phyloP scores from a whole-genome alignment of 1,284 basidiomycete genomes.

The Papiliotrema terrestris region DNA sequence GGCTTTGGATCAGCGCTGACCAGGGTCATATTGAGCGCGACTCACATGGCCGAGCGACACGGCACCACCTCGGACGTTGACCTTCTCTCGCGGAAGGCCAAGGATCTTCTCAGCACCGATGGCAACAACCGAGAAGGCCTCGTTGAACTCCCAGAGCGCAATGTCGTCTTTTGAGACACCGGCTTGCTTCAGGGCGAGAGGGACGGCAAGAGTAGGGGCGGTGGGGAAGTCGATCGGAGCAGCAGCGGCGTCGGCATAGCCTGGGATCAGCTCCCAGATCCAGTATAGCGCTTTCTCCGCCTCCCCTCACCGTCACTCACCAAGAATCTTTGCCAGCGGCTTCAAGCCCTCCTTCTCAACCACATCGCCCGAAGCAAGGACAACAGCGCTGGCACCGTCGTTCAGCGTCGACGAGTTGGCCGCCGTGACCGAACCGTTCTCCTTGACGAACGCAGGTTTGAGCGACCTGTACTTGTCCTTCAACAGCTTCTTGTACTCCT shows the following conservation, averaged over 20 bases:
- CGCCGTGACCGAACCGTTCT: conserved; percentile 84
- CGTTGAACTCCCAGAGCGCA: conserved; percentile 93
- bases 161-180: conserved; percentile 81
- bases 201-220: conserved; percentile 89
- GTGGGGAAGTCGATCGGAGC: conserved; percentile 96
- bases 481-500: conserved; percentile 94
- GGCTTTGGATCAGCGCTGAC: conserved; percentile 48
- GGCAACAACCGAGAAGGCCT: conserved; percentile 95
- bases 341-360: conserved; percentile 82
- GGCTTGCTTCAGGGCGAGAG: conserved; percentile 81
- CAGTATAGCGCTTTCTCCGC: too few relatives aligned
- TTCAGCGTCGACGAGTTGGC: conserved; percentile 95
- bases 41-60: conserved; percentile 82
- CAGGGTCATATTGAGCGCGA: background rate
- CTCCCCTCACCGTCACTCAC: conserved; percentile 53
- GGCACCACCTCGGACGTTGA: conserved; percentile 91
- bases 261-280: conserved; percentile 52
- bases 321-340: conserved; percentile 85
- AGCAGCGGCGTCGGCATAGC: conserved; percentile 93
- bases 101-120: conserved; percentile 87
- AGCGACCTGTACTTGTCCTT: conserved; percentile 87
- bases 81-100: conserved; percentile 76
- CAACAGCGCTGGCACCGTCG: conserved; percentile 94
- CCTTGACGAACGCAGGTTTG: conserved; percentile 79
- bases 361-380: conserved; percentile 87